These are phyloP conservation scores for Penicillium psychrofluorescens DNA, from an alignment of 495 filamentous ascomycete species.

Conservation along the genomic window DNA sequence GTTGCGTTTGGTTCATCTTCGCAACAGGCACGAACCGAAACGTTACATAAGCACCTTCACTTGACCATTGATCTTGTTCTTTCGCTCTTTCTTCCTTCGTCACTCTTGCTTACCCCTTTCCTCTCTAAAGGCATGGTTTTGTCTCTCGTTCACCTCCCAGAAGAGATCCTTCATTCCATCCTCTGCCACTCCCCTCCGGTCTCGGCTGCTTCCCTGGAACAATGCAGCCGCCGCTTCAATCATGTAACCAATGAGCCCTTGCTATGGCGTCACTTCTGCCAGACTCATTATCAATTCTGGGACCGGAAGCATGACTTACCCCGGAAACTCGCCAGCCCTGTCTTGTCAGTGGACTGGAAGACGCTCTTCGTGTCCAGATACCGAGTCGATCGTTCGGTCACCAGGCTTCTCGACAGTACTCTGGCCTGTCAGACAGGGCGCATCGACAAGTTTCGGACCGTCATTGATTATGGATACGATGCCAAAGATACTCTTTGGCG, in stretches of 20 bases:
- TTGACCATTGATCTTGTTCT: neutral
- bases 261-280: conserved; percentile 75
- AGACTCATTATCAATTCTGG: conserved; percentile 63
- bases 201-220: conserved; percentile 40
- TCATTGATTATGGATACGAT: conserved; percentile 73
- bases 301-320: conserved; percentile 54
- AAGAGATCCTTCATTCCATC: conserved; percentile 68
- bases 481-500: conserved; percentile 75
- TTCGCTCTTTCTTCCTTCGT: neutral
- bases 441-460: conserved; percentile 57
- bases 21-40: too few relatives aligned
- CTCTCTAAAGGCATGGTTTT: conserved; percentile 26
- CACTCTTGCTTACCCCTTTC: neutral
- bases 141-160: conserved; percentile 49
- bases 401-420: conserved; percentile 58
- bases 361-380: conserved; percentile 56
- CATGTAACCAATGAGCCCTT: conserved; percentile 59
- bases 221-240: conserved; percentile 56
- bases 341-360: conserved; percentile 70
- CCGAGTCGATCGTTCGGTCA: conserved; percentile 45
- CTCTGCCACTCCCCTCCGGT: conserved; percentile 51
- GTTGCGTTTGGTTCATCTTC: too few relatives aligned
- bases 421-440: conserved; percentile 60
- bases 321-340: conserved; percentile 43
- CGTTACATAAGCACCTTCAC: too few relatives aligned